Conservation (phyloP, 768 basidiomycete species). For the Serendipita indica region DNA sequence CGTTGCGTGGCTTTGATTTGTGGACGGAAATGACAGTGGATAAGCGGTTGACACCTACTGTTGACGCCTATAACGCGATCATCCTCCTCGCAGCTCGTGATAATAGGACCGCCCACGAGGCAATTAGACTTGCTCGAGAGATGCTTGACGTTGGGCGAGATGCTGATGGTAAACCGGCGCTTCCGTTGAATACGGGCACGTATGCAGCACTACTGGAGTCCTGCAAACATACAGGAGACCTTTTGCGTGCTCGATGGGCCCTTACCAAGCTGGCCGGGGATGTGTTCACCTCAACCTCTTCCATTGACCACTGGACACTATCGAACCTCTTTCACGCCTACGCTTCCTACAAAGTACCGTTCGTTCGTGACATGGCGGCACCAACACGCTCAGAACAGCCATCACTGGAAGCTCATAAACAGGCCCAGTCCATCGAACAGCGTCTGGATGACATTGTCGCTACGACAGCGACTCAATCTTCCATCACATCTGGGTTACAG, state of each 20-base stretch:
- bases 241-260: constrained; percentile 76
- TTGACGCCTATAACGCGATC: constrained; percentile 61
- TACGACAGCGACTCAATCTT: too few species aligned
- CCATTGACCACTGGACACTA: constrained; percentile 54
- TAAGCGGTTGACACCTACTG: constrained; percentile 43
- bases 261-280: constrained; percentile 61
- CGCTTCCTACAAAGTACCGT: constrained; percentile 60
- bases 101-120: constrained; percentile 57
- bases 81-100: constrained; percentile 67
- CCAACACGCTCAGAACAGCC: constrained; percentile 14
- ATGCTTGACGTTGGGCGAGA: constrained; percentile 73
- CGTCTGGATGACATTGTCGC: too few species aligned
- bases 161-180: constrained; percentile 36
- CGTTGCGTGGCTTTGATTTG: constrained; percentile 83
- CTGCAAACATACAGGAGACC: constrained; percentile 72
- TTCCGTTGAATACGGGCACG: constrained; percentile 39
- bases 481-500: too few species aligned
- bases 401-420: too few species aligned
- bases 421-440: too few species aligned
- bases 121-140: constrained; percentile 67
- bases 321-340: constrained; percentile 79
- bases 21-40: constrained; percentile 87
- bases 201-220: constrained; percentile 83
- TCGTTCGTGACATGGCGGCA: constrained; percentile 38
- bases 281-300: constrained; percentile 15